Percentiles rank a stretch among this genome's conserved stretches.
Evolutionary conservation across 805 yeast genomes (phyloP).

Genomic region (Wickerhamomyces tratensis): DNA sequence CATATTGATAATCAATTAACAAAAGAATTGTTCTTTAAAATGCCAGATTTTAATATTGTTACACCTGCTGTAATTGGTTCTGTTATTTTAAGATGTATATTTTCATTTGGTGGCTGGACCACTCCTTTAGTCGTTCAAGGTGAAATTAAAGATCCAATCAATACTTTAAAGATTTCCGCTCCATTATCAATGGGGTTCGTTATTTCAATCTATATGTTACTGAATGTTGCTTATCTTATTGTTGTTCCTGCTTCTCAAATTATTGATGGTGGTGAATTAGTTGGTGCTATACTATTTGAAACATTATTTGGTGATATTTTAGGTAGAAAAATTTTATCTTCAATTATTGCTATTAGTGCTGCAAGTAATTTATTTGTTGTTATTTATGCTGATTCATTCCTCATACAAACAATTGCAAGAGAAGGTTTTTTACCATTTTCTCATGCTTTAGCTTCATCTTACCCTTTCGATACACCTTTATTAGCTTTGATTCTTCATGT

Average conservation of each 20-base stretch:
- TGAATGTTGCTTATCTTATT: slow-evolving; percentile 43
- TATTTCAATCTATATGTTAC: slow-evolving; percentile 35
- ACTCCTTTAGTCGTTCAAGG: slow-evolving; percentile 46
- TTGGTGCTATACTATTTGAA: slow-evolving; percentile 45
- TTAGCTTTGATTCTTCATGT: slow-evolving; percentile 30
- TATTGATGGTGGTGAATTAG: slow-evolving; percentile 39
- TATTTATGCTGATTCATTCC: slow-evolving; percentile 43
- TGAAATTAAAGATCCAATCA: slow-evolving; percentile 45
- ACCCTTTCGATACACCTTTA: slow-evolving; percentile 47
- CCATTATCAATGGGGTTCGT: slow-evolving; percentile 39
- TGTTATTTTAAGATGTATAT: slow-evolving; percentile 45
- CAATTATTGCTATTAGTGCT: slow-evolving; percentile 47
- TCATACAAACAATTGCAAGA: slow-evolving; percentile 49
- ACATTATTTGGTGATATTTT: slow-evolving; percentile 39
- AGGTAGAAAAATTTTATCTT: slow-evolving; percentile 40
- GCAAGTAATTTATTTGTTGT: slow-evolving; percentile 52
- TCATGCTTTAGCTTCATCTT: slow-evolving; percentile 38
- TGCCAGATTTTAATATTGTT: slow-evolving; percentile 19
- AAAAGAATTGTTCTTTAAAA: slow-evolving; percentile 20
- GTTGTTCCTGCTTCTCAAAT: slow-evolving; percentile 42
- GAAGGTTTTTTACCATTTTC: slow-evolving; percentile 52
- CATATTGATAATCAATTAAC: slow-evolving; percentile 35
- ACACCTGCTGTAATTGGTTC: slow-evolving; percentile 36
- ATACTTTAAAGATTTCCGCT: slow-evolving; percentile 48
- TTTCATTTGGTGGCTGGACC: slow-evolving; percentile 54